These are phyloP conservation scores for Chenopodium suecicum DNA, from an alignment of 148 eudicot species.

Conservation along the genomic window DNA sequence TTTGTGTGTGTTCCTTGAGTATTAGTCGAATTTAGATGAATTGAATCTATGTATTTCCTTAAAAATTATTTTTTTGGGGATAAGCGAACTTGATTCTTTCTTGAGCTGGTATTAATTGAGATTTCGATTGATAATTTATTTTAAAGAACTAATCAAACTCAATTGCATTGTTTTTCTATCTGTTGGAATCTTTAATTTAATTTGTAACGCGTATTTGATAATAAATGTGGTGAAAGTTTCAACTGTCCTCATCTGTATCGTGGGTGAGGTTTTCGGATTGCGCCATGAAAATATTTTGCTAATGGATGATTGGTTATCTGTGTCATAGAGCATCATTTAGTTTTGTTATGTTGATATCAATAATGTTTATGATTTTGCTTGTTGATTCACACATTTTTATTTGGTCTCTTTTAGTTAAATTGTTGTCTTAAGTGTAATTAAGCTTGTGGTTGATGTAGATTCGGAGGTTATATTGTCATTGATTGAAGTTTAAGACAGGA, in stretches of 20 bases:
- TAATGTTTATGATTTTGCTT: background rate
- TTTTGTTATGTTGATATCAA: background rate
- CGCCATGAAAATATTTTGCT: background rate
- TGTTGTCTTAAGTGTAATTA: background rate
- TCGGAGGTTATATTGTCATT: conserved; percentile 2
- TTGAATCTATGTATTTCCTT: background rate
- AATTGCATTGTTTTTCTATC: background rate
- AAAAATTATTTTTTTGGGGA: background rate
- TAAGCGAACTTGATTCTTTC: background rate
- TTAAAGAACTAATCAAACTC: background rate
- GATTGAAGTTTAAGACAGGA: background rate
- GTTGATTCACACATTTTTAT: background rate
- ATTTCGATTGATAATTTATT: background rate
- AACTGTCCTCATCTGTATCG: background rate
- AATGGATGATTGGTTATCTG: background rate
- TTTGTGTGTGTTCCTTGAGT: background rate
- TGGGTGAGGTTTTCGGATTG: background rate
- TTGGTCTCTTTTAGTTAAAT: background rate
- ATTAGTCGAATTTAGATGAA: background rate
- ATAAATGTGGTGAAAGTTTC: background rate
- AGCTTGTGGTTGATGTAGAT: background rate
- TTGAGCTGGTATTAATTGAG: background rate
- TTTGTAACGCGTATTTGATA: background rate
- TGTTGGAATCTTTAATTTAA: background rate
- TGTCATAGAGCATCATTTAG: background rate